Conservation (phyloP, 306 rosid genomes). For the Quercus berberidifolia region DNA sequence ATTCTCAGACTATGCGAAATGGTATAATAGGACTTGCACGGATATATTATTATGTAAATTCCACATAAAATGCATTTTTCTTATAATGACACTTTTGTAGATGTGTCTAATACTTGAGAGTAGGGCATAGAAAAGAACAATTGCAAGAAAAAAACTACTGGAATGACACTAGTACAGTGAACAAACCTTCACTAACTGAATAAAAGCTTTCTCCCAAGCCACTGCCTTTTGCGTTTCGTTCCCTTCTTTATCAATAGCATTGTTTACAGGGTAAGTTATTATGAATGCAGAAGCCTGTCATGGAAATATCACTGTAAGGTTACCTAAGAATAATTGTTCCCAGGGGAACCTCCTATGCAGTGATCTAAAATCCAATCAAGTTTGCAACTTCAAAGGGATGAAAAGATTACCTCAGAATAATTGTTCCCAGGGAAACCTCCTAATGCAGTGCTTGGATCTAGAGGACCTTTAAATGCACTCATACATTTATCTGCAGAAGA, state of each 20-base stretch:
- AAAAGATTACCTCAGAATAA: constrained; percentile 72
- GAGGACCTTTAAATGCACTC: constrained; percentile 95
- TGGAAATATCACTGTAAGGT: constrained; percentile 35
- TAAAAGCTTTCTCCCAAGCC: constrained; percentile 94
- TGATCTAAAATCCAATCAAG: constrained; percentile 13
- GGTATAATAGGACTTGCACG: not conserved
- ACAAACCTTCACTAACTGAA: constrained; percentile 87
- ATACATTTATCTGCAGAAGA: constrained; percentile 87
- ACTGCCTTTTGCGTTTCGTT: constrained; percentile 72
- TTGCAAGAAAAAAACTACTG: constrained; percentile 2
- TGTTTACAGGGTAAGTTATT: constrained; percentile 85
- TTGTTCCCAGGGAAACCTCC: constrained; percentile 84
- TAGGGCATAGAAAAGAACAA: not conserved
- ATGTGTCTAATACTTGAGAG: not conserved
- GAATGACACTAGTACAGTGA: constrained; percentile 3
- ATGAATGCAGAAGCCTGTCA: constrained; percentile 88
- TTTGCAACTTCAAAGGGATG: constrained; percentile 17
- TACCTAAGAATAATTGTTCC: constrained; percentile 7
- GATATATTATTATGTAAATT: not conserved
- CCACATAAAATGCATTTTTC: not conserved
- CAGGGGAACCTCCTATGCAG: too few species aligned
- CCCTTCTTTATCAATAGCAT: constrained; percentile 64
- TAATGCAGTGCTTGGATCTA: constrained; percentile 96
- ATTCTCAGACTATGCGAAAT: not conserved
- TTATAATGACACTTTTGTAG: not conserved